Evolutionary conservation across 768 basidiomycete species (phyloP), one percentile per base, ranked within the genome.

Genomic region (Multifurca ochricompacta): DNA sequence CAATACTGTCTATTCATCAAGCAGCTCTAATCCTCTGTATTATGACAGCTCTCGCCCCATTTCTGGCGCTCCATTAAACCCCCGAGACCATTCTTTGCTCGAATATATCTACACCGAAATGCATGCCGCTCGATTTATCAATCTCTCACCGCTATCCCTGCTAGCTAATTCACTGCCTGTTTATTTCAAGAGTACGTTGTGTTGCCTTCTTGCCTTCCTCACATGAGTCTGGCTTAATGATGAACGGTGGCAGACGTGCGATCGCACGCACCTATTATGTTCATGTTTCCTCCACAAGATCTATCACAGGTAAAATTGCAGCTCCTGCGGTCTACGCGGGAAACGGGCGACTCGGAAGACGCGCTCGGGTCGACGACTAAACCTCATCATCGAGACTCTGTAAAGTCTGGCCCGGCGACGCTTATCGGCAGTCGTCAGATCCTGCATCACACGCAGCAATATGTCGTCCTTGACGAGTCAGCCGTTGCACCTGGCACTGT

Each of bases 111-210:
- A 86, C 69, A 74, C 70, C 18, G 80, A 82, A 59, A 82, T 84
- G 79, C 81, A 87, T 25, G 77, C 77, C 5, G 71, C 78, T 13
- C 70, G 83, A 32, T 87, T 85, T 61, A 81, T 89, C 62, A 87
- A 87, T 63, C 67, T 77, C 2, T 69, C 78, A 21, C 85, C 86
- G 2, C 64, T 87, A 14, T 80, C 82, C 1, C 59, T 87, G 37
- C 67, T 89, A 46, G 69, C 74, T 13, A 82, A 81, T 58, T 71
- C 73, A 7, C 66, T 88, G 16, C 74, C 77, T 13, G 62, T 79
- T 51, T 77, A 85, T 68, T 84, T 89, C 63, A 75, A 73, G 68
- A 81, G 86, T 82, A 54, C 57, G 71, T 65, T 34, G 10, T 13
- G 18, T 45, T 16, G n/a, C n/a, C n/a, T n/a, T 18, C 35, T 34